Evolutionary conservation across 352 stramenopile species (phyloP), one percentile per base, ranked within the genome.

Genomic region (Phytophthora meadii): DNA sequence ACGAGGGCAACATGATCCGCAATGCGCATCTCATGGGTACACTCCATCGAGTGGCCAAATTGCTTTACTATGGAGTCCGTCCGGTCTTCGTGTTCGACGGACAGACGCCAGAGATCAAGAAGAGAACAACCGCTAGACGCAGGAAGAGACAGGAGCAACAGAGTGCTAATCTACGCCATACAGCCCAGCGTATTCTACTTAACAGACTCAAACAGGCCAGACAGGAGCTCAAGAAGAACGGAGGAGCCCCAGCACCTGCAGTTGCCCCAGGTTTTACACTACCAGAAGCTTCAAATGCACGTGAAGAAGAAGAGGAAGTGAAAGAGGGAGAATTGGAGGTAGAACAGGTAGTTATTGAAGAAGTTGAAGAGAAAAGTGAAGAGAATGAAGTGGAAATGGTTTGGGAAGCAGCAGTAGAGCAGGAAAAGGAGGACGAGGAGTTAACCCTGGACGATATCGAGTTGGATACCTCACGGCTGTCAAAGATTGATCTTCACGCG

Each of bases 21-120:
- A 19, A 19, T 19, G 19, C 19, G 19, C 93, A 99, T 86, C 70
- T 99, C 59, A 85, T 99, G 66, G 92, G 95, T 73, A 97, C 87
- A 61, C 83, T 99, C 46, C 89, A 97, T 51, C 87, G 94, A n/a
- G 89, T 98, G n/a, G 82, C 91, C 36, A 97, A 96, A 65, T 65
- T 97, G 34, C 81, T 99, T 4, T 99, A 93, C 84, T 97, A 99
- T 79, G 81, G 94, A 22, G 98, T 99, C 52, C 88, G 89, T 42
- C 98, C 98, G 2, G 96, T 99, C 27, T 98, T 99, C 72, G 97
- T 99, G 5, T 99, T 99, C 72, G 98, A 99, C 74, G 19, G 19
- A 19, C 19, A 19, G 19, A 19, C 19, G 19, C 19, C 19, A 19
- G 19, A 19, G 19, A 19, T 99, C 37, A 99, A 99, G 82, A 87